Percentiles rank a stretch among this genome's conserved stretches.
Conservation (phyloP, 2,329 filamentous ascomycete species). For the Sporothrix sp. region DNA sequence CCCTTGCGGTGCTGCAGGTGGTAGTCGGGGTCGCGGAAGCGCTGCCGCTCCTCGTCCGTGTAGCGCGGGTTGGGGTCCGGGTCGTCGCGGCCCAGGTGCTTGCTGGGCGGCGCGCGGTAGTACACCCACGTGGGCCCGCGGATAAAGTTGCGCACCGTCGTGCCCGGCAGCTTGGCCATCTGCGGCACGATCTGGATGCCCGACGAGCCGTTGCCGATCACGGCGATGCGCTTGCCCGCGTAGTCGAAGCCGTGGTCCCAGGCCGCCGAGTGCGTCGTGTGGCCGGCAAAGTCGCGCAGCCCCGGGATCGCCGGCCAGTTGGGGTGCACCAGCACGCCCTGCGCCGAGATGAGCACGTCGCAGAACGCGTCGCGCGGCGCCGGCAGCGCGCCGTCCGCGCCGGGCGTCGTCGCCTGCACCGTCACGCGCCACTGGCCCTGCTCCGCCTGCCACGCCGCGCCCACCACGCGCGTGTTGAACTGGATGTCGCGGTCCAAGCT, state of each 20-base stretch:
- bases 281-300: constrained; percentile 22
- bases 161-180: constrained; percentile 6
- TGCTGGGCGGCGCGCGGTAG: constrained; percentile 1
- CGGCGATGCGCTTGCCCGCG: constrained; percentile 25
- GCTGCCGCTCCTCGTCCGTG: constrained; percentile 1
- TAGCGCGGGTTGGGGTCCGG: constrained; percentile 6
- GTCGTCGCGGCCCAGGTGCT: constrained; percentile 5
- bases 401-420: background rate
- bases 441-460: background rate
- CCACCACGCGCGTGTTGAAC: constrained; percentile 4
- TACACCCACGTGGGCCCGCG: constrained; percentile 5
- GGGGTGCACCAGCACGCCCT: constrained; percentile 7
- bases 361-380: constrained; percentile 3
- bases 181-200: constrained; percentile 20
- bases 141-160: constrained; percentile 4
- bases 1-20: constrained; percentile 8
- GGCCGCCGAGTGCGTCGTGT: constrained; percentile 20
- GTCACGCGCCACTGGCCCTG: constrained; percentile 4
- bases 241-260: constrained; percentile 22
- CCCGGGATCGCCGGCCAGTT: constrained; percentile 13
- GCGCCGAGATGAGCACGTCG: background rate
- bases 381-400: background rate
- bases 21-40: constrained; percentile 8
- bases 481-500: constrained; percentile 4
- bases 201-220: constrained; percentile 31